Evolutionary conservation across 306 rosid species (phyloP), one percentile per base, ranked within the genome.

Genomic region (Vachellia collinsii): DNA sequence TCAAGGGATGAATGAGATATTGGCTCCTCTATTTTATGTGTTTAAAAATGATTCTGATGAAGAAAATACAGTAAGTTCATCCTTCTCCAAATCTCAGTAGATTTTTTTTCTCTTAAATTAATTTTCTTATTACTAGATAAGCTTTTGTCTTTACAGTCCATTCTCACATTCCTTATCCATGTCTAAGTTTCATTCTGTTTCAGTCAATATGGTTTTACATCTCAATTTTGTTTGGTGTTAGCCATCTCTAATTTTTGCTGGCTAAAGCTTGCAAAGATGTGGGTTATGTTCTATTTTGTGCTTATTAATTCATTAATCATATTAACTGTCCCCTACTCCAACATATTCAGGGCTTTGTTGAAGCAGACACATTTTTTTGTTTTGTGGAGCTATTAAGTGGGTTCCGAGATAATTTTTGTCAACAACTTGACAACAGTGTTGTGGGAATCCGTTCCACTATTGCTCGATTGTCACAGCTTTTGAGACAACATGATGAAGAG

Each of bases 381-480:
- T 96, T 96, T 85, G 99, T 93, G 58, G 99, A 96, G 88, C 71
- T 96, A 74, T 86, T 96, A 90, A 89, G 98, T 86, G 99, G 98
- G 53, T 92, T 96, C 76, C 92, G 99, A 8, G 99, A 96, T 83
- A 89, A 96, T 87, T 96, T 96, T 84, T 93, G 96, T 80, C 98
- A 96, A 93, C 99, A 96, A 86, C 93, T 96, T 22, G 99, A 96
- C 85, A 93, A 96, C 77, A 96, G 99, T 84, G 97, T 90, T 68
- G 99, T 96, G 75, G 99, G 99, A 86, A 96, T 96, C 74, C 98
- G 99, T 63, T 83, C 99, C 87, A 96, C 99, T 29, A 96, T 96
- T 79, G 87, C 97, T 42, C 92, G 81, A 74, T 80, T 96, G 84
- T 96, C 99, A 53, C 97, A 92, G 81, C 97, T 93, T 89, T 86